Conservation (phyloP, 78 protist genomes). For the Corallochytrium limacisporum region DNA sequence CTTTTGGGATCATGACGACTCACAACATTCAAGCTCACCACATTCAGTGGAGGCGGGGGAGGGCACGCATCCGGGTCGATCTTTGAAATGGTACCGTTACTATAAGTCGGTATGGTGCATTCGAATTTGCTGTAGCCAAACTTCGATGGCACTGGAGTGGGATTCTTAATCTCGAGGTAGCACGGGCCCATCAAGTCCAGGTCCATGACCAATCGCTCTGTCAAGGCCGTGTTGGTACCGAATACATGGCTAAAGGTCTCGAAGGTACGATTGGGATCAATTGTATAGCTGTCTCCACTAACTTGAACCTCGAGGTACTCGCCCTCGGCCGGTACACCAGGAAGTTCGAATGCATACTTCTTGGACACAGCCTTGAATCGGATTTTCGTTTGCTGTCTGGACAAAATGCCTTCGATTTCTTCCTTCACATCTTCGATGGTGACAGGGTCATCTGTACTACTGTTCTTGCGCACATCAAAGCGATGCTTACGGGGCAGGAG, state of each 20-base stretch:
- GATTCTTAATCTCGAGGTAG: slow-evolving; percentile 40
- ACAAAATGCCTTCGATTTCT: too few species aligned
- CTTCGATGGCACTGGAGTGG: background rate
- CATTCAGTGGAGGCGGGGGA: too few species aligned
- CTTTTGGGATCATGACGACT: background rate
- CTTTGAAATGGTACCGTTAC: background rate
- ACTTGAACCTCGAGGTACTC: slow-evolving; percentile 20
- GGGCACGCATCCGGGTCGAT: background rate
- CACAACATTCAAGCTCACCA: too few species aligned
- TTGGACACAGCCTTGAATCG: slow-evolving; percentile 13
- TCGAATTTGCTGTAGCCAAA: background rate
- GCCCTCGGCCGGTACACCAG: background rate
- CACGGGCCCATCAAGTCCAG: slow-evolving; percentile 77
- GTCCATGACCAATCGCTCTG: slow-evolving; percentile 62
- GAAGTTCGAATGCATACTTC: slow-evolving; percentile 45
- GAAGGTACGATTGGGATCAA: background rate
- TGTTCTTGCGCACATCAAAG: too few species aligned
- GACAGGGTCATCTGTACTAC: too few species aligned
- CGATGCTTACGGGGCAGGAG: too few species aligned
- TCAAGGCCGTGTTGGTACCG: slow-evolving; percentile 45
- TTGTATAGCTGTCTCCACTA: background rate
- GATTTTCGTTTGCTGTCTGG: too few species aligned
- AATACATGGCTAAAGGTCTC: slow-evolving; percentile 33
- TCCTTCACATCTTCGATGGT: too few species aligned
- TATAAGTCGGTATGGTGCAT: background rate